Base-by-base conservation (phyloP, 2,329 filamentous ascomycete genomes). In the Aspergillus sp. region DNA sequence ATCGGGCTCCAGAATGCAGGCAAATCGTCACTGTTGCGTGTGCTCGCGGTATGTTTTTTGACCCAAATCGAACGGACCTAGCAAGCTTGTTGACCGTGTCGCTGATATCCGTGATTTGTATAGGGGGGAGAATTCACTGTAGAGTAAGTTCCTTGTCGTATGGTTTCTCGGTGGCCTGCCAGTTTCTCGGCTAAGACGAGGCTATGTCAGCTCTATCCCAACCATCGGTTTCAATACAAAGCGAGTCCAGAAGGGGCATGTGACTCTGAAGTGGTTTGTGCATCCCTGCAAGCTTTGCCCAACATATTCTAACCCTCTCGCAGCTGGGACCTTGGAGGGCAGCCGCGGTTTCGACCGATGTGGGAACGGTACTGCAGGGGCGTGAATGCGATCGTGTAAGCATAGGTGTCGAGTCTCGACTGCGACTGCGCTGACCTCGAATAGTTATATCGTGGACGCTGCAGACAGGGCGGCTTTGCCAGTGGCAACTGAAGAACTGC, bases 221-320 rank as follows among this genome's bases (percentile, higher is more conserved):
- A 99, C 95, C 15, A 93, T 99, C 69, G 95, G 95, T 65, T 98
- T 98, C 82, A 99, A 98, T 77, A 96, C 97, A 87, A 98, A 98
- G 83, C 89, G 90, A 66, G 92, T 99, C 68, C 93, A 97, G 79
- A 93, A 95, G 73, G 95, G 95, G 68, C 93, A 98, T 85, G 95
- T 99, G 75, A 96, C 95, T 68, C 83, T 99, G 70, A 98, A 98
- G 79, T 99, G 95, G 86, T 88, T 74, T 73, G 82, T 55, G 51
- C 41, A n/a, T 37, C 23, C 23, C 9, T 52, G 43, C 27, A 21
- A 51, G 39, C 31, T 25, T 43, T 45, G 33, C 59, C 61, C 52
- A 55, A 43, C 61, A n/a, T 37, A 31, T 37, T 55, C 64, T 68
- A 58, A 68, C 57, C 14, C 21, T 44, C 21, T 37, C 52, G 21